Evolutionary conservation across 1,284 basidiomycete genomes (phyloP), one percentile per base, ranked within the genome.

Genomic region (Cutaneotrichosporon sp.): DNA sequence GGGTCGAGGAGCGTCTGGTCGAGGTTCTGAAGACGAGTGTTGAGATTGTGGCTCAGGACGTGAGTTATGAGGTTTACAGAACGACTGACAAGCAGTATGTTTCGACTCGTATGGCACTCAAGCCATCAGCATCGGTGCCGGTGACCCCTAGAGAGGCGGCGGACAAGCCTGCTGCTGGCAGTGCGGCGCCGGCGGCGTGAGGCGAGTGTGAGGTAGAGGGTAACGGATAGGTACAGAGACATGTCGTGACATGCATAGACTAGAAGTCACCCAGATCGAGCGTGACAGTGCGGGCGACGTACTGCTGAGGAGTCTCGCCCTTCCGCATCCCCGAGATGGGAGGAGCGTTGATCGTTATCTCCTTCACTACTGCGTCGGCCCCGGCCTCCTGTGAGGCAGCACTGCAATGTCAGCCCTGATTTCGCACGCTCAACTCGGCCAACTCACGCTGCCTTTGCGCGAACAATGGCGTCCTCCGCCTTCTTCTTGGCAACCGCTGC

Each of bases 1-100:
- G 95, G 95, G 92, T 97, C 5, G 95, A 97, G 79, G 92, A 97
- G 75, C 79, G 89, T 25, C 85, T 95, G 61, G 93, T 93, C 1
- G 94, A 95, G 70, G 84, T 87, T 0, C 81, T 97, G 63, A 82
- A 90, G 61, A 83, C 91, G 6, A 89, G 88, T 7, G 85, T 93
- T 24, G 92, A 95, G 79, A 86, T 92, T 22, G 80, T 94, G 62
- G 92, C 91, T 0, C 92, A 95, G 76, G 91, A 95, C 61, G 78
- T 79, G 55, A 71, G 78, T 13, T 13, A 20, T 34, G 5, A 5
- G 6, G 14, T n/a, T n/a, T n/a, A n/a, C n/a, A n/a, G n/a, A n/a
- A 16, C 18, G 7, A 25, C 43, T 60, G 54, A 65, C 59, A 24
- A 38, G 43, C 63, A 78, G 75, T 76, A 79, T 61, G 77, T 79